phyloP scores from a whole-genome alignment of 306 rosid genomes.

The Cyamopsis tetragonoloba region DNA sequence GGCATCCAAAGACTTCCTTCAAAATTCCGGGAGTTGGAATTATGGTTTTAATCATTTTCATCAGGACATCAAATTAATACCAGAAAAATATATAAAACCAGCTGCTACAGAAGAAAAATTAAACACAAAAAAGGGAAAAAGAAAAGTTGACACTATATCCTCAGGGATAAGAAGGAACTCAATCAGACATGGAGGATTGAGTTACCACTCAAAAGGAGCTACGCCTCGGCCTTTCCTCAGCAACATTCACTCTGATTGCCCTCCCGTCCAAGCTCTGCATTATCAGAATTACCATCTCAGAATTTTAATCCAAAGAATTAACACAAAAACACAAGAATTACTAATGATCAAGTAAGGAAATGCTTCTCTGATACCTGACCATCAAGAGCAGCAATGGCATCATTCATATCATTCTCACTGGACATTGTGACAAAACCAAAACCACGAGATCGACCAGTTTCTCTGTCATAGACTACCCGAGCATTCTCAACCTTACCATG shows the following conservation, averaged over 20 bases:
- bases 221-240: conserved; percentile 82
- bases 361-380: conserved; percentile 70
- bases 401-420: conserved; percentile 66
- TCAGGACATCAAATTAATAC: conserved; percentile 11
- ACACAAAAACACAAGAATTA: conserved; percentile 8
- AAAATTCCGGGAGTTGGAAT: conserved; percentile 8
- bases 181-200: conserved; percentile 13
- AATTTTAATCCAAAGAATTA: not conserved
- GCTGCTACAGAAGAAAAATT: conserved; percentile 23
- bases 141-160: conserved; percentile 25
- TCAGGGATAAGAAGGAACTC: conserved; percentile 23
- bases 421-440: conserved; percentile 91
- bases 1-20: not conserved
- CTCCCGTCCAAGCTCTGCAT: conserved; percentile 80
- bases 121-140: not conserved
- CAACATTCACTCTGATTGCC: conserved; percentile 83
- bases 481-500: conserved; percentile 76
- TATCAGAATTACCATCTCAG: conserved; percentile 17
- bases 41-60: conserved; percentile 8
- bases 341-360: not conserved
- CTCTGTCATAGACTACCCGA: conserved; percentile 76
- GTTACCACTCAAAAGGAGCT: conserved; percentile 39
- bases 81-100: conserved; percentile 11
- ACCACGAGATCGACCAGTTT: conserved; percentile 93
- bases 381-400: conserved; percentile 88